Conservation (phyloP, 2,329 filamentous ascomycete species). For the Trichoderma sp. region DNA sequence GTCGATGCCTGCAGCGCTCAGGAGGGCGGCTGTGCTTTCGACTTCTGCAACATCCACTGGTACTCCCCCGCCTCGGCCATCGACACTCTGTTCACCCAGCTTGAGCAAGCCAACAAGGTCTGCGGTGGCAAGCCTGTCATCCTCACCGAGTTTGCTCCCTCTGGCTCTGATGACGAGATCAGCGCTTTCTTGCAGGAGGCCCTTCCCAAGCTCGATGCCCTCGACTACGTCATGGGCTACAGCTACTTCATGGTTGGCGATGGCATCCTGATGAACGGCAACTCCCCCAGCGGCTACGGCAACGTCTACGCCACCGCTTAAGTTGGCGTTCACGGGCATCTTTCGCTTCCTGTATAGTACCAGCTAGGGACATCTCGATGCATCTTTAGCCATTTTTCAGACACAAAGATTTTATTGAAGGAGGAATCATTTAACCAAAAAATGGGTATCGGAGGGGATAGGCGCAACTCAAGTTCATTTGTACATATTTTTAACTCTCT, state of each 20-base stretch:
- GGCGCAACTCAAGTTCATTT: conserved; percentile 27
- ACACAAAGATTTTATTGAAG: conserved; percentile 21
- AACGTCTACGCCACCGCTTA: conserved; percentile 47
- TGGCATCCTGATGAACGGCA: conserved; percentile 42
- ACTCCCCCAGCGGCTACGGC: conserved; percentile 47
- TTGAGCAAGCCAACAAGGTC: conserved; percentile 45
- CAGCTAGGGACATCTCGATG: conserved; percentile 34
- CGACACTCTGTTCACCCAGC: conserved; percentile 54
- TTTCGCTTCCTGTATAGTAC: conserved; percentile 40
- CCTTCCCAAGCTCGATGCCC: conserved; percentile 48
- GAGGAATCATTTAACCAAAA: conserved; percentile 24
- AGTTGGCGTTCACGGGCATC: conserved; percentile 18
- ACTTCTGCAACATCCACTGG: conserved; percentile 65
- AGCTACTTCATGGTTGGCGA: conserved; percentile 55
- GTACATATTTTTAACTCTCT: conserved; percentile 31
- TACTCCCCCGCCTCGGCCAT: conserved; percentile 52
- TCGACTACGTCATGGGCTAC: conserved; percentile 53
- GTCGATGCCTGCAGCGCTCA: conserved; percentile 46
- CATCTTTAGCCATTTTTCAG: conserved; percentile 27
- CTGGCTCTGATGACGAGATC: conserved; percentile 43
- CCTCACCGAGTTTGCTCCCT: conserved; percentile 64
- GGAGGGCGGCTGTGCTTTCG: conserved; percentile 47
- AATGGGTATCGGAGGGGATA: conserved; percentile 13
- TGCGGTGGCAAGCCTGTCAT: conserved; percentile 55
- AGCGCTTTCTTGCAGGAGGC: conserved; percentile 50